Base-by-base conservation (phyloP, 2,329 filamentous ascomycete species). In the Chalaropsis ovoidea region DNA sequence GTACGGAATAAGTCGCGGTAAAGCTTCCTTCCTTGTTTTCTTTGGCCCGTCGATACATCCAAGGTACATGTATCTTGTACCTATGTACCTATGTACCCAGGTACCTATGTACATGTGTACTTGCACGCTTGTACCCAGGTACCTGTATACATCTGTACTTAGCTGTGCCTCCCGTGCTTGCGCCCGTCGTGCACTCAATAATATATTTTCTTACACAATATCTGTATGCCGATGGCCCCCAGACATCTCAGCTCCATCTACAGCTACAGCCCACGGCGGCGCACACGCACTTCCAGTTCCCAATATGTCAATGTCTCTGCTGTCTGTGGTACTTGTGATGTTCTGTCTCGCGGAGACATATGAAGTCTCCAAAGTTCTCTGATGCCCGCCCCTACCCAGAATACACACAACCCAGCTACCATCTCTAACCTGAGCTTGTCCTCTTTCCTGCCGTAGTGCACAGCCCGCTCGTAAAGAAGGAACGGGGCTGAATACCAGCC, bases 1-100 rank as follows among this genome's bases (percentile, higher is more conserved):
- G 54, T 35, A 58, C 54, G 54, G 54, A 58, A 58, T 19, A 58
- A 58, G 27, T 58, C 54, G 54, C 54, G 54, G 54, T 15, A 58
- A 39, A 19, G 27, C 54, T 39, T 39, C 54, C 54, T 58, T 58
- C 54, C 54, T 6, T 58, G n/a, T 17, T 58, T 39, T 7, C 27
- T 39, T 10, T 2, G 6, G 15, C 24, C 22, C 27, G 7, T 35
- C 22, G 19, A 8, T 31, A 13, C 42, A 15, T 43, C 13, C 17
- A 43, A 15, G 11, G 42, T 43, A 43, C 43, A n/a, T n/a, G 43
- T 47, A 47, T 4, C 17, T 47, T 47, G 43, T 47, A 47, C 43
- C 8, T 22, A 22, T 56, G 52, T 56, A 56, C 52, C 52, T 2
- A 27, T 31, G 27, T 56, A 56, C 52, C 17, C 11, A 56, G 6